A percentile compares a stretch with the other conserved stretches of the same genome.
These are phyloP conservation scores for Chaetoceros tenuissimus DNA, from an alignment of 108 stramenopile genomes.

Conservation along the genomic window DNA sequence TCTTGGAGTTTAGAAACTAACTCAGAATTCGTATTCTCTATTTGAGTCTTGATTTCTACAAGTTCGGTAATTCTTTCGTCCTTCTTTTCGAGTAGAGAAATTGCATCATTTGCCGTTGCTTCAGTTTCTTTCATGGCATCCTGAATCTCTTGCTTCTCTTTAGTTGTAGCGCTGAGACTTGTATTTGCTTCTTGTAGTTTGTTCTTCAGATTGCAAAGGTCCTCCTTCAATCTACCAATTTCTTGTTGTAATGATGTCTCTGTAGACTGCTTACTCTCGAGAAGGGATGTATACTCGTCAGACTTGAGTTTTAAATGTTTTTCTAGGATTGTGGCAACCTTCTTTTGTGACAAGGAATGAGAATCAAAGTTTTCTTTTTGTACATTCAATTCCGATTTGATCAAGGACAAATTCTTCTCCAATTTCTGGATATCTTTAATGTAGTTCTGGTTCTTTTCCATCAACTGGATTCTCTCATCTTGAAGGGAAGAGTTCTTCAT, in stretches of 20 bases:
- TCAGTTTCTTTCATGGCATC: background rate
- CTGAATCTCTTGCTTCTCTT: background rate
- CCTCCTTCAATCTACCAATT: too few species aligned
- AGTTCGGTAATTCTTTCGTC: background rate
- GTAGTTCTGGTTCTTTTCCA: background rate
- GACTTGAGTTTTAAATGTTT: background rate
- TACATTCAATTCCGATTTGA: background rate
- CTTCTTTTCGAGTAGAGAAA: background rate
- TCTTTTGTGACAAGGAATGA: background rate
- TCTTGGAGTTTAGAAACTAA: background rate
- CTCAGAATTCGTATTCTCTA: too few species aligned
- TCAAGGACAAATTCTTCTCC: background rate
- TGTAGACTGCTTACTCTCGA: background rate
- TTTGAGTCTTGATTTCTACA: too few species aligned
- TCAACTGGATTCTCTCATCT: background rate
- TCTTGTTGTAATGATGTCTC: too few species aligned
- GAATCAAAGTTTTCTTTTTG: background rate
- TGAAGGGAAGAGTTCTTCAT: background rate
- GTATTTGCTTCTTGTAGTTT: background rate
- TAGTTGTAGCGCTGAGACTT: background rate
- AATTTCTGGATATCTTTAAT: background rate
- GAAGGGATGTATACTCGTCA: background rate
- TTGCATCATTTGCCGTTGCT: background rate
- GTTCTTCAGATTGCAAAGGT: background rate
- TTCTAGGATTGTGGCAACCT: background rate